These are phyloP conservation scores for Penicillium expansum DNA, from an alignment of 2,329 filamentous ascomycete species.

Conservation along the genomic window DNA sequence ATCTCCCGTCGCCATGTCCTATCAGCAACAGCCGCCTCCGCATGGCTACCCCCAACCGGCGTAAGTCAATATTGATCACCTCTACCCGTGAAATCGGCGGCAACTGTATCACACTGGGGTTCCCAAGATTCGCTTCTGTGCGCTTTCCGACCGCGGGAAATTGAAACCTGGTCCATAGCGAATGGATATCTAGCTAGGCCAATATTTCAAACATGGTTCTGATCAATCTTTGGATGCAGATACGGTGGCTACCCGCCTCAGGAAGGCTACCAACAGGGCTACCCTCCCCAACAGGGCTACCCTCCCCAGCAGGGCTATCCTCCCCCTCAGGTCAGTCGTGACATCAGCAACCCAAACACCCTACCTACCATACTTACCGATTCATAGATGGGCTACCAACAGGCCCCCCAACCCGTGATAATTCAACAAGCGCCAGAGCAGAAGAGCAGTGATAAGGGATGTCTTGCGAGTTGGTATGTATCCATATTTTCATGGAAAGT, in stretches of 20 bases:
- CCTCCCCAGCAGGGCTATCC: constrained; percentile 31
- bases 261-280: too few species aligned
- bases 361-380: not conserved
- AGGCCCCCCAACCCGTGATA: too few species aligned
- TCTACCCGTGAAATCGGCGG: not conserved
- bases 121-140: not conserved
- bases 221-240: constrained; percentile 18
- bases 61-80: constrained; percentile 15
- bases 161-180: not conserved
- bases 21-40: constrained; percentile 36
- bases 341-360: not conserved
- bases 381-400: not conserved
- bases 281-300: not conserved
- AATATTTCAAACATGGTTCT: not conserved
- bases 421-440: too few species aligned
- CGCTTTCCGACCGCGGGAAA: not conserved
- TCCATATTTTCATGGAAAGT: not conserved
- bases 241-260: constrained; percentile 12
- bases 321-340: not conserved
- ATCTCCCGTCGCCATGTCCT: constrained; percentile 36
- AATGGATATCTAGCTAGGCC: not conserved
- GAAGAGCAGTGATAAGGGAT: constrained; percentile 30
- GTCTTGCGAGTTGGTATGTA: constrained; percentile 51
- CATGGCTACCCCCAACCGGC: constrained; percentile 20
- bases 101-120: not conserved